Conservation (phyloP, 257 asterid genomes). For the Lavandula angustifolia region DNA sequence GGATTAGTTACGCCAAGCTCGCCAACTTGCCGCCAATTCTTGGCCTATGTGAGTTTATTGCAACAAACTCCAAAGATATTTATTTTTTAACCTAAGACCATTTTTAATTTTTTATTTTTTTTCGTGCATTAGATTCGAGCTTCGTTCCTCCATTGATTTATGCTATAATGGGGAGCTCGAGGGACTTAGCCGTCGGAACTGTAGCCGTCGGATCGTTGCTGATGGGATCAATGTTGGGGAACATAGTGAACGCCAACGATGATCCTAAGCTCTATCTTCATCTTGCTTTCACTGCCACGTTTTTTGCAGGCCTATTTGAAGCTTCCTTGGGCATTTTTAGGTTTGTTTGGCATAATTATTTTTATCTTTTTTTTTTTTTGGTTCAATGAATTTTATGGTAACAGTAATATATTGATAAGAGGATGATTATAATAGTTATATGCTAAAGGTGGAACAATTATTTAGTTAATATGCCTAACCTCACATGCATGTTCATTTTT, state of each 20-base stretch:
- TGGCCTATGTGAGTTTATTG: slow-evolving; percentile 84
- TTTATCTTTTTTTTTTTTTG: too few species aligned
- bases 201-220: slow-evolving; percentile 80
- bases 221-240: slow-evolving; percentile 71
- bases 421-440: not conserved
- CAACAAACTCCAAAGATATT: too few species aligned
- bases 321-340: slow-evolving; percentile 68
- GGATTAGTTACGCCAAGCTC: slow-evolving; percentile 85
- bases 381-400: not conserved
- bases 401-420: not conserved
- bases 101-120: not conserved
- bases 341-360: slow-evolving; percentile 15
- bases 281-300: slow-evolving; percentile 71
- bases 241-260: slow-evolving; percentile 48
- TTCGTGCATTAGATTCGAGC: slow-evolving; percentile 56
- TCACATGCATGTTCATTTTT: slow-evolving; percentile 20
- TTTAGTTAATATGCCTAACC: slow-evolving; percentile 16
- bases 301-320: slow-evolving; percentile 63
- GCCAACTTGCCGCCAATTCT: slow-evolving; percentile 88
- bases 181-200: slow-evolving; percentile 86
- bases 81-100: too few species aligned
- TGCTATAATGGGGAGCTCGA: slow-evolving; percentile 80
- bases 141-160: slow-evolving; percentile 74
- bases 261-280: slow-evolving; percentile 56
- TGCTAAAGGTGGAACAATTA: slow-evolving; percentile 3